Percentiles rank a stretch among this genome's conserved stretches.
These are phyloP conservation scores for Peribolospora kevripleyi DNA, from an alignment of 768 basidiomycete species.

Conservation along the genomic window DNA sequence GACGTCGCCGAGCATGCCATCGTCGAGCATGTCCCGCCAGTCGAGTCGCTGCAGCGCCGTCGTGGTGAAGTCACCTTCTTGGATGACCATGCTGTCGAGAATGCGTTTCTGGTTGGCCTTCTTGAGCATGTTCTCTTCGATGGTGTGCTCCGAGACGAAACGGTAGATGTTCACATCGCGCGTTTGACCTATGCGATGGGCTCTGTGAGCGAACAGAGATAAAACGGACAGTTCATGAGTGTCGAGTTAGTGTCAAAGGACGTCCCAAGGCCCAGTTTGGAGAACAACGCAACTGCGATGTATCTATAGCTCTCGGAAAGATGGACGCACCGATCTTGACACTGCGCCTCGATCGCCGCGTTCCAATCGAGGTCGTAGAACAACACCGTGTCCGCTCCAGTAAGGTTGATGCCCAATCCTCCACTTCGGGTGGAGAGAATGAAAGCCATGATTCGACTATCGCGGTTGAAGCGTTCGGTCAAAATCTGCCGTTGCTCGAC, in stretches of 20 bases:
- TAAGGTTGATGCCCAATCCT: constrained; percentile 70
- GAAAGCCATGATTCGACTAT: constrained; percentile 22
- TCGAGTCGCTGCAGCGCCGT: constrained; percentile 29
- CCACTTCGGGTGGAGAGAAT: constrained; percentile 25
- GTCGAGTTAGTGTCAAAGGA: not conserved
- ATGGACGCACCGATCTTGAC: constrained; percentile 20
- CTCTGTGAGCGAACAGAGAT: not conserved
- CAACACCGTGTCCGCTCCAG: constrained; percentile 26
- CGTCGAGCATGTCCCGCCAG: constrained; percentile 65
- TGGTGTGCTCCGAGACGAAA: constrained; percentile 66
- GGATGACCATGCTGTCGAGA: constrained; percentile 72
- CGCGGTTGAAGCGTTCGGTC: constrained; percentile 26
- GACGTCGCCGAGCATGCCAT: constrained; percentile 19
- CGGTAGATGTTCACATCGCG: constrained; percentile 91
- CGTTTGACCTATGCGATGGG: constrained; percentile 26
- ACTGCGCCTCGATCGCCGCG: constrained; percentile 25
- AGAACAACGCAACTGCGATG: not conserved
- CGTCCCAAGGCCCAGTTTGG: not conserved
- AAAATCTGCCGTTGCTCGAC: constrained; percentile 53
- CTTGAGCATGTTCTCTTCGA: constrained; percentile 85
- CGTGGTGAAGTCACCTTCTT: constrained; percentile 55
- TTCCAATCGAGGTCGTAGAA: constrained; percentile 27
- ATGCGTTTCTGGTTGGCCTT: constrained; percentile 96
- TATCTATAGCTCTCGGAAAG: not conserved
- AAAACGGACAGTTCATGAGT: not conserved